phyloP scores from a whole-genome alignment of 768 basidiomycete genomes.

The Boletus insuetus region DNA sequence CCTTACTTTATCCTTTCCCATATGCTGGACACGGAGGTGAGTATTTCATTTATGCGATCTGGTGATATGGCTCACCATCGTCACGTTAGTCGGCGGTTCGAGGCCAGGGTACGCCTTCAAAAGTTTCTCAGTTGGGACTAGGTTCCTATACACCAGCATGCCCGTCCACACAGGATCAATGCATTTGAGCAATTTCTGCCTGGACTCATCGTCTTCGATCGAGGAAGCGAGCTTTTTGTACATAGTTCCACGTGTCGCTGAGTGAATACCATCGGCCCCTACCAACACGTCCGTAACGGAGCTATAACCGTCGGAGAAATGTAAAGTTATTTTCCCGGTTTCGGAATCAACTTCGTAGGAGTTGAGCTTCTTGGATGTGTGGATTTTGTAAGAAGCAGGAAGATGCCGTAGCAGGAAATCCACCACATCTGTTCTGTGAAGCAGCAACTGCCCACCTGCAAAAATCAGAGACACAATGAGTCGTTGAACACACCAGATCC shows the following conservation, averaged over 20 bases:
- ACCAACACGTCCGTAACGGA: conserved; percentile 40
- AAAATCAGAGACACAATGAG: no score
- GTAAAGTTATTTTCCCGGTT: conserved; percentile 26
- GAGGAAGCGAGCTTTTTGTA: conserved; percentile 16
- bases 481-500: no score
- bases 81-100: conserved; percentile 25
- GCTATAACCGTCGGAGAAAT: conserved; percentile 31
- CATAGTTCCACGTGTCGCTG: conserved; percentile 31
- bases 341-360: conserved; percentile 26
- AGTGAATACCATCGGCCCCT: conserved; percentile 44
- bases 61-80: conserved; percentile 7
- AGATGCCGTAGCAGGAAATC: conserved; percentile 31
- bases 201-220: background rate
- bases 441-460: conserved; percentile 21
- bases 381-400: conserved; percentile 26
- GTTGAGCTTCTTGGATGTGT: conserved; percentile 35
- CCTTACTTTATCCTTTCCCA: conserved; percentile 21
- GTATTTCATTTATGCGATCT: background rate
- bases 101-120: conserved; percentile 32
- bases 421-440: conserved; percentile 41
- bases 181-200: conserved; percentile 13
- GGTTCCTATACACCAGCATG: conserved; percentile 35
- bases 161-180: conserved; percentile 41
- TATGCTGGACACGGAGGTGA: conserved; percentile 15
- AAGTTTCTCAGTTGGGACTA: conserved; percentile 32